phyloP scores from a whole-genome alignment of 495 filamentous ascomycete species.

The Filosporella fistucella region DNA sequence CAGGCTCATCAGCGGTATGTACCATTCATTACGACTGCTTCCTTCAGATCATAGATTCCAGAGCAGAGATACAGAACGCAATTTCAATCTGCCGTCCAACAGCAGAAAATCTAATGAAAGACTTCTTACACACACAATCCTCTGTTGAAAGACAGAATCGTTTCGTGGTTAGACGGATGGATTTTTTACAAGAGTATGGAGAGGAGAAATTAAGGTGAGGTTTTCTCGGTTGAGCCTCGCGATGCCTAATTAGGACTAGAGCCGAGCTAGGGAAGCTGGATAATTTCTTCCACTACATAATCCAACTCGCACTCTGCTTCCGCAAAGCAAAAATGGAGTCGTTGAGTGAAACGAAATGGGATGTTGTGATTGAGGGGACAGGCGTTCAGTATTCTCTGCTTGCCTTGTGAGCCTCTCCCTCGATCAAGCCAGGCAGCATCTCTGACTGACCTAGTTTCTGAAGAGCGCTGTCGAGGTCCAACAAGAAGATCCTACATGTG shows the following conservation, averaged over 20 bases:
- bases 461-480: constrained; percentile 89
- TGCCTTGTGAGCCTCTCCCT: constrained; percentile 66
- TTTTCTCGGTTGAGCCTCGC: constrained; percentile 8
- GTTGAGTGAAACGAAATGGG: constrained; percentile 78
- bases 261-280: constrained; percentile 24
- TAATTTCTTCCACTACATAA: constrained; percentile 22
- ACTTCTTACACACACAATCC: constrained; percentile 36
- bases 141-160: constrained; percentile 35
- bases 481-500: constrained; percentile 87
- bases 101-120: constrained; percentile 70
- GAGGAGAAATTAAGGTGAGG: constrained; percentile 20
- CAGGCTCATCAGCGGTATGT: constrained; percentile 13
- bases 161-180: constrained; percentile 49
- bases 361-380: constrained; percentile 86
- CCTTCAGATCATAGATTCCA: constrained; percentile 45
- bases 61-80: constrained; percentile 95
- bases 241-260: constrained; percentile 22
- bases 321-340: constrained; percentile 62
- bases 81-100: constrained; percentile 65
- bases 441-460: constrained; percentile 63
- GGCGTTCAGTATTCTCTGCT: constrained; percentile 87
- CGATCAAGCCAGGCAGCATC: constrained; percentile 20
- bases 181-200: constrained; percentile 16
- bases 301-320: constrained; percentile 24
- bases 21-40: constrained; percentile 29